phyloP scores from a whole-genome alignment of 2,329 filamentous ascomycete genomes.

The Dendrostoma leiphaemia region DNA sequence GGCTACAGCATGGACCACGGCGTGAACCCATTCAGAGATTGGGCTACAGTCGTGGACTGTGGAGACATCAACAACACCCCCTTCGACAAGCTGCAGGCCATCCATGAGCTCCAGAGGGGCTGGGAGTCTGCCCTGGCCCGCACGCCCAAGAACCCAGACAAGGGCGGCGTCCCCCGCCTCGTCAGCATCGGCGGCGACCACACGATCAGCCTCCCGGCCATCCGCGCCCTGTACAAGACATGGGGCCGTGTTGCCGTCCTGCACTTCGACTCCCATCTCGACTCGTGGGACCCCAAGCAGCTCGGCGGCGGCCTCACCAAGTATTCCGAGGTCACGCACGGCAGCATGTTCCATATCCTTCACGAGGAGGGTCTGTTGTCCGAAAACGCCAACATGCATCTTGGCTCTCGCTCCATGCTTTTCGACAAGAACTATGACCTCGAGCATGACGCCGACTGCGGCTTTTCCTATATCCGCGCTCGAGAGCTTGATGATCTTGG shows the following conservation, averaged over 20 bases:
- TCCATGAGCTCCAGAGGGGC: too few species aligned
- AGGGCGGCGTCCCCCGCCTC: constrained; percentile 46
- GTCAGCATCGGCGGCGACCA: constrained; percentile 66
- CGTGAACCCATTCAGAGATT: constrained; percentile 18
- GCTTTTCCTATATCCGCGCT: constrained; percentile 56
- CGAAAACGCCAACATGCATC: constrained; percentile 55
- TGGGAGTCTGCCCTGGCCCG: constrained; percentile 60
- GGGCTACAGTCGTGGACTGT: constrained; percentile 63
- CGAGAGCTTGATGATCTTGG: constrained; percentile 72
- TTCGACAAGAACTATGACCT: constrained; percentile 44
- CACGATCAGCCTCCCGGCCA: constrained; percentile 59
- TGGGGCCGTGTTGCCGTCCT: constrained; percentile 61
- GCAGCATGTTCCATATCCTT: constrained; percentile 60
- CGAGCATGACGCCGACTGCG: constrained; percentile 55
- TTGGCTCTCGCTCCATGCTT: constrained; percentile 56
- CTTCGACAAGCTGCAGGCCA: too few species aligned
- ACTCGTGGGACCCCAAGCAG: constrained; percentile 70
- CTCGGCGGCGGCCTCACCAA: constrained; percentile 56
- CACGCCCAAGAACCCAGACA: constrained; percentile 38
- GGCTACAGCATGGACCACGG: constrained; percentile 9
- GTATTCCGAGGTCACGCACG: constrained; percentile 59
- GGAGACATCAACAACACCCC: constrained; percentile 78
- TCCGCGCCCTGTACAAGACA: constrained; percentile 56
- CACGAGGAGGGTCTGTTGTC: constrained; percentile 58
- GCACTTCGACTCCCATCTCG: constrained; percentile 67